phyloP scores from a whole-genome alignment of 1,139 yeast genomes.

The Ogataea hybrid region DNA sequence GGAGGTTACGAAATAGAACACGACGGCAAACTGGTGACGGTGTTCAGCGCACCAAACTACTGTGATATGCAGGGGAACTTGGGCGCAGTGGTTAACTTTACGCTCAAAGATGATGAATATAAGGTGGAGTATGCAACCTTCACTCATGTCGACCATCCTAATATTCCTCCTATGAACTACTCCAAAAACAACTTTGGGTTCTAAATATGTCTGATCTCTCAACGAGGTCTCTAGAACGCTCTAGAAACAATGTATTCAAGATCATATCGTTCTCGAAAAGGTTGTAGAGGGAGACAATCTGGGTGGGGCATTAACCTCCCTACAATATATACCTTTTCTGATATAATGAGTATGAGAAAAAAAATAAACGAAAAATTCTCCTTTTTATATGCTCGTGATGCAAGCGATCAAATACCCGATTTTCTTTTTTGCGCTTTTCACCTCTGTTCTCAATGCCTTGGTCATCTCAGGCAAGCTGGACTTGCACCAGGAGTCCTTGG shows the following conservation, averaged over 20 bases:
- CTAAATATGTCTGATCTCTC: constrained; percentile 11
- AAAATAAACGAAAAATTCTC: constrained; percentile 6
- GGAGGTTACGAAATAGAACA: constrained; percentile 89
- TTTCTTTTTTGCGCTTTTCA: background rate
- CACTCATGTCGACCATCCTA: constrained; percentile 86
- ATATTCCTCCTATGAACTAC: constrained; percentile 93
- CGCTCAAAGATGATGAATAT: constrained; percentile 43
- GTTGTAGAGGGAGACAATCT: constrained; percentile 38
- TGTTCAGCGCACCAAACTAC: constrained; percentile 96
- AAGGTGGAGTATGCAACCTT: constrained; percentile 58
- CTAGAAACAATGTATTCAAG: constrained; percentile 6
- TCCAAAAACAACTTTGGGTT: constrained; percentile 49
- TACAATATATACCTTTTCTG: constrained; percentile 35
- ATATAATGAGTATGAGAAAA: constrained; percentile 31
- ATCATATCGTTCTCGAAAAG: constrained; percentile 28
- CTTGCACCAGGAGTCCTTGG: constrained; percentile 1
- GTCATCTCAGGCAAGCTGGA: constrained; percentile 4
- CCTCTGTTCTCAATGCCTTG: background rate
- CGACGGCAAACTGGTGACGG: constrained; percentile 80
- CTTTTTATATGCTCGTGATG: constrained; percentile 3
- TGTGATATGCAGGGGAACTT: constrained; percentile 89
- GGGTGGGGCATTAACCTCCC: constrained; percentile 33
- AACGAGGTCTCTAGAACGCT: constrained; percentile 6
- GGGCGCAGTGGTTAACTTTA: constrained; percentile 81
- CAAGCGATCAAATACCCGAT: background rate